phyloP scores from a whole-genome alignment of 192 early-diverging fungal genomes.

The Mortierella claussenii region DNA sequence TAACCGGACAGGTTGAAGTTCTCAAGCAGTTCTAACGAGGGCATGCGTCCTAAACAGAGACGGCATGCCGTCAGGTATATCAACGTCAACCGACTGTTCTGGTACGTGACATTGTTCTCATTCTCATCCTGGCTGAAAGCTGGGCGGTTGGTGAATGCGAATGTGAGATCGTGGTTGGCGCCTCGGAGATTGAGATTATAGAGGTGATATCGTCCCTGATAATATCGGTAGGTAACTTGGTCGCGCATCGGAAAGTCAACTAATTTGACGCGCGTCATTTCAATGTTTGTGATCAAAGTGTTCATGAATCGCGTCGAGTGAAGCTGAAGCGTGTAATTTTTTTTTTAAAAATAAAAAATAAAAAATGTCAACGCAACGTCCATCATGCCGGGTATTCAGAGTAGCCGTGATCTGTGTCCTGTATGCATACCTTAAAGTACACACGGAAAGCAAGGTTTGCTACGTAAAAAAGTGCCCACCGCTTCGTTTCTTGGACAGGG shows the following conservation, averaged over 20 bases:
- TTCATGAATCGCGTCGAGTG: constrained; percentile 56
- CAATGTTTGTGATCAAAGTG: constrained; percentile 57
- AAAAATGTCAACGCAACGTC: too few species aligned
- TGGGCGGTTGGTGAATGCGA: constrained; percentile 56
- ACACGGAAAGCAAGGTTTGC: constrained; percentile 60
- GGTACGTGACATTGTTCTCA: constrained; percentile 24
- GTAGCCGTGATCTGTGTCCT: too few species aligned
- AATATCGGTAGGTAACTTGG: constrained; percentile 61
- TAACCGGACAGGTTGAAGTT: constrained; percentile 36
- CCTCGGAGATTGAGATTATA: constrained; percentile 53
- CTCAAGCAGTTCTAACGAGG: constrained; percentile 37
- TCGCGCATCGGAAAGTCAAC: constrained; percentile 55
- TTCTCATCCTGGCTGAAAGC: background rate
- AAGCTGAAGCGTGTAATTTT: constrained; percentile 17
- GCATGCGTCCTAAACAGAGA: constrained; percentile 55
- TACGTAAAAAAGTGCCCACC: constrained; percentile 49
- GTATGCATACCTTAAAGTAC: constrained; percentile 57
- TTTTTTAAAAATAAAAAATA: background rate
- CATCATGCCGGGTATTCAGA: too few species aligned
- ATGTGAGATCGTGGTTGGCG: constrained; percentile 48
- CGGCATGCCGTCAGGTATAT: constrained; percentile 56
- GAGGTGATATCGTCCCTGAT: constrained; percentile 58
- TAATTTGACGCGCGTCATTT: constrained; percentile 42
- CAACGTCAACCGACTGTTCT: constrained; percentile 54
- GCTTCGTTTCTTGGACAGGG: constrained; percentile 49